Conservation (phyloP, 768 basidiomycete species). For the Termitomyces sp. region DNA sequence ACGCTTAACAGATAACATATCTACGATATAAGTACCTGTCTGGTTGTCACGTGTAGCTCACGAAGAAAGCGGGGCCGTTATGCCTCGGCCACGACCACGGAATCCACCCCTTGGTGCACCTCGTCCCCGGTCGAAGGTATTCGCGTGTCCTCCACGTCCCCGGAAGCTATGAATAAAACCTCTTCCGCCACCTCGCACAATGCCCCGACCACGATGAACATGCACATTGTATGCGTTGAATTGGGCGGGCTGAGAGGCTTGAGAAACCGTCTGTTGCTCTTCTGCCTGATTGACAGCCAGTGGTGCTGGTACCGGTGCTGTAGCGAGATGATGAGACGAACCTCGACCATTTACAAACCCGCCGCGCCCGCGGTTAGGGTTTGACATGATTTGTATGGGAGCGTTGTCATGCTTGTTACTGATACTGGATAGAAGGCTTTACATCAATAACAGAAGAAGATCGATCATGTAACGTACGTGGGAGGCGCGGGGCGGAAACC, state of each 20-base stretch:
- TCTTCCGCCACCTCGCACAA: slow-evolving; percentile 22
- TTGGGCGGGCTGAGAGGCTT: background rate
- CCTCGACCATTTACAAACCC: slow-evolving; percentile 30
- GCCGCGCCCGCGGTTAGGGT: slow-evolving; percentile 55
- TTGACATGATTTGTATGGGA: slow-evolving; percentile 69
- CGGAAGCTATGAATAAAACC: slow-evolving; percentile 24
- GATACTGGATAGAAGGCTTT: background rate
- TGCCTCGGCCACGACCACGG: slow-evolving; percentile 34
- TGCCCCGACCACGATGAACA: slow-evolving; percentile 19
- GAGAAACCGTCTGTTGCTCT: slow-evolving; percentile 5
- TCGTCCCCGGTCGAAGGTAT: slow-evolving; percentile 26
- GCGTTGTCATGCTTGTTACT: slow-evolving; percentile 16
- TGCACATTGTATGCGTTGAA: slow-evolving; percentile 14
- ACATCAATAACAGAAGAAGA: slow-evolving; percentile 1
- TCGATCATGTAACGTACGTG: slow-evolving; percentile 22
- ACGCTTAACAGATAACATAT: background rate
- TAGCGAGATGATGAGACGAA: slow-evolving; percentile 13
- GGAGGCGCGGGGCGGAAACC: slow-evolving; percentile 59
- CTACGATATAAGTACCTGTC: background rate
- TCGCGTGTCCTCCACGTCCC: slow-evolving; percentile 22
- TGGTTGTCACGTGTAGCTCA: background rate
- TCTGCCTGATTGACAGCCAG: slow-evolving; percentile 5
- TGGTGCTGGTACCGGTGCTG: background rate
- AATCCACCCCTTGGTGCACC: slow-evolving; percentile 26
- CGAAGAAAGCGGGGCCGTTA: slow-evolving; percentile 22